phyloP scores from a whole-genome alignment of 305 asterid genomes.

The Fraxinus dipetala region DNA sequence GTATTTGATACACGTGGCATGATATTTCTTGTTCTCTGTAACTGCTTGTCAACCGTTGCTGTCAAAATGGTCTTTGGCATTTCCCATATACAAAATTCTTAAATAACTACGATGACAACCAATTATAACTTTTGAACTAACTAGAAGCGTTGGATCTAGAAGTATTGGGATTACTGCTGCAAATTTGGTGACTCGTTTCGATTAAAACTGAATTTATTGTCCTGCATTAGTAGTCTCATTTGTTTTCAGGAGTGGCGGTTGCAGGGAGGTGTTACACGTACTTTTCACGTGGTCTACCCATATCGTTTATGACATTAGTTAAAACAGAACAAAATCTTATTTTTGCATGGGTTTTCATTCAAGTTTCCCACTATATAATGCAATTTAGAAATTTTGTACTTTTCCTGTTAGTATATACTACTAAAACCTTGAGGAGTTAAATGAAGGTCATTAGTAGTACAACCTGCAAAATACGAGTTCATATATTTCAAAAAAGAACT shows the following conservation, averaged over 20 bases:
- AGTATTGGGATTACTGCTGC: background rate
- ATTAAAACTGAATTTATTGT: background rate
- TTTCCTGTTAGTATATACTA: background rate
- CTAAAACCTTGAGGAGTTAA: background rate
- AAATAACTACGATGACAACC: background rate
- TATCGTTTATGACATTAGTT: background rate
- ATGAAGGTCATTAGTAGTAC: background rate
- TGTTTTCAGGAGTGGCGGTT: background rate
- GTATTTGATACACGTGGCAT: background rate
- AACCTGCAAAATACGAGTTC: background rate
- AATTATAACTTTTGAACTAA: background rate
- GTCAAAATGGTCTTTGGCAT: background rate
- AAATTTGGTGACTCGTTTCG: background rate
- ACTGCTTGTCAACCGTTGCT: background rate
- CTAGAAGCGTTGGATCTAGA: background rate
- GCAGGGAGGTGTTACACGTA: background rate
- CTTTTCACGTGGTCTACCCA: background rate
- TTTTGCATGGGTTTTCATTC: background rate
- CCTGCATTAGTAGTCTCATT: background rate
- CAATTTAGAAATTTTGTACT: background rate
- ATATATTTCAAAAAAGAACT: background rate
- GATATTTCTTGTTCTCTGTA: background rate
- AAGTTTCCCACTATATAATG: background rate
- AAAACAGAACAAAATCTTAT: background rate
- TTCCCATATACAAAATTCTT: background rate